These are phyloP conservation scores for Setaria viridis DNA, from an alignment of 202 grass and related monocot species.

Conservation along the genomic window DNA sequence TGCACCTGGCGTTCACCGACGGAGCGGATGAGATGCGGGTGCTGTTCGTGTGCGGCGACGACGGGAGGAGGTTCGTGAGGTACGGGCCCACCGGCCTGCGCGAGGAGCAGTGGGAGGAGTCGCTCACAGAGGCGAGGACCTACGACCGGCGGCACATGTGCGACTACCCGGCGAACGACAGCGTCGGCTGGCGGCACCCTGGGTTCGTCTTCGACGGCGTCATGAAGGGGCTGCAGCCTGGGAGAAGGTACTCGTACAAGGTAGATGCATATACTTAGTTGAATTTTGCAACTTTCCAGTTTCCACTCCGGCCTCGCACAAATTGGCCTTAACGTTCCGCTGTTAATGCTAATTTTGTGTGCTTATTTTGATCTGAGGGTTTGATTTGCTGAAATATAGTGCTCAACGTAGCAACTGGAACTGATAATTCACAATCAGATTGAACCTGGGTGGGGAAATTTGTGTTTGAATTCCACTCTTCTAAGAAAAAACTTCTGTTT, in stretches of 20 bases:
- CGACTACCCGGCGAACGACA: slow-evolving; percentile 61
- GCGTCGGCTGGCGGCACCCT: slow-evolving; percentile 72
- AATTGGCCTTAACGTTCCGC: background rate
- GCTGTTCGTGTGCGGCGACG: slow-evolving; percentile 51
- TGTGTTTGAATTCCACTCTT: too few species aligned
- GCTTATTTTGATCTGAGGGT: background rate
- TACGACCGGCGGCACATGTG: slow-evolving; percentile 68
- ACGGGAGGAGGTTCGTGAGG: slow-evolving; percentile 49
- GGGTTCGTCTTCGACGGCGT: slow-evolving; percentile 68
- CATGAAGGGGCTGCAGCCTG: slow-evolving; percentile 60
- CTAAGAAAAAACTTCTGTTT: background rate
- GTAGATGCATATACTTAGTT: background rate
- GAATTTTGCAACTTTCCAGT: background rate
- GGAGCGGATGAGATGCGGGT: slow-evolving; percentile 51
- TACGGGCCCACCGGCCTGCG: slow-evolving; percentile 38
- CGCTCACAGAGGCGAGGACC: slow-evolving; percentile 45
- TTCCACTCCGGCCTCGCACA: background rate
- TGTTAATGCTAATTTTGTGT: background rate
- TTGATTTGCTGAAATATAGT: background rate
- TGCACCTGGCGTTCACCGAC: slow-evolving; percentile 54
- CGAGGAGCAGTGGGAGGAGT: slow-evolving; percentile 37
- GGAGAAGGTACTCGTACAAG: slow-evolving; percentile 63
- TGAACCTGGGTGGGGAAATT: too few species aligned
- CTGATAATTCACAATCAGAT: too few species aligned
- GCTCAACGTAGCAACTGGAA: too few species aligned